These are phyloP conservation scores for Solanum appendiculatum DNA, from an alignment of 257 asterid species.

Conservation along the genomic window DNA sequence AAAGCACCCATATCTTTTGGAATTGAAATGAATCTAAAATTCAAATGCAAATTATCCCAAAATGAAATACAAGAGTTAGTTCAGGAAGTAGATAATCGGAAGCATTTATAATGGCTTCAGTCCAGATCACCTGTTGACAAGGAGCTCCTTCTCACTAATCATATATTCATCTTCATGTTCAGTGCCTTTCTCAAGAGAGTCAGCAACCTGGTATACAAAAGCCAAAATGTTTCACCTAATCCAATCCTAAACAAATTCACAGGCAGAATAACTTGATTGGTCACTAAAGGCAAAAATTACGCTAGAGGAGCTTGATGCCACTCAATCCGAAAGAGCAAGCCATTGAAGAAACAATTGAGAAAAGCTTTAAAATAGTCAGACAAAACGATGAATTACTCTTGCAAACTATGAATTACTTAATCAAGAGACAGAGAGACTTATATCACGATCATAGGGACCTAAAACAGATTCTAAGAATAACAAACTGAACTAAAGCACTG, in stretches of 20 bases:
- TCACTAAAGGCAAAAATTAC: neutral
- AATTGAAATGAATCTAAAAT: constrained; percentile 72
- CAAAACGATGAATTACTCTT: too few species aligned
- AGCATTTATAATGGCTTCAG: neutral
- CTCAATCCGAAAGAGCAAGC: neutral
- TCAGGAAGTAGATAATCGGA: neutral
- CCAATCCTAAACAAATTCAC: neutral
- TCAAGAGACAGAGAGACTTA: too few species aligned
- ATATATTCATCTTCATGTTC: constrained; percentile 98
- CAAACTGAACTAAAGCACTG: too few species aligned
- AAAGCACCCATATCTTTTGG: constrained; percentile 99
- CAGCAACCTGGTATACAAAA: constrained; percentile 55
- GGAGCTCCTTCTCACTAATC: constrained; percentile 96
- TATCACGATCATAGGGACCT: too few species aligned
- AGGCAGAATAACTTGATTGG: neutral
- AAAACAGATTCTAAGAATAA: too few species aligned
- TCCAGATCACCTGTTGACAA: constrained; percentile 62
- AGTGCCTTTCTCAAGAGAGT: constrained; percentile 94
- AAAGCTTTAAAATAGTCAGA: too few species aligned
- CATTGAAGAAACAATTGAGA: too few species aligned
- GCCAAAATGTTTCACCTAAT: neutral
- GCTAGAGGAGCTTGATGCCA: neutral
- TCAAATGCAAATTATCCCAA: constrained; percentile 10
- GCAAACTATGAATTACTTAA: too few species aligned
- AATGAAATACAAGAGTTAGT: neutral